Evolutionary conservation across 1,284 basidiomycete species (phyloP).

Genomic region (Naganishia cerealis): DNA sequence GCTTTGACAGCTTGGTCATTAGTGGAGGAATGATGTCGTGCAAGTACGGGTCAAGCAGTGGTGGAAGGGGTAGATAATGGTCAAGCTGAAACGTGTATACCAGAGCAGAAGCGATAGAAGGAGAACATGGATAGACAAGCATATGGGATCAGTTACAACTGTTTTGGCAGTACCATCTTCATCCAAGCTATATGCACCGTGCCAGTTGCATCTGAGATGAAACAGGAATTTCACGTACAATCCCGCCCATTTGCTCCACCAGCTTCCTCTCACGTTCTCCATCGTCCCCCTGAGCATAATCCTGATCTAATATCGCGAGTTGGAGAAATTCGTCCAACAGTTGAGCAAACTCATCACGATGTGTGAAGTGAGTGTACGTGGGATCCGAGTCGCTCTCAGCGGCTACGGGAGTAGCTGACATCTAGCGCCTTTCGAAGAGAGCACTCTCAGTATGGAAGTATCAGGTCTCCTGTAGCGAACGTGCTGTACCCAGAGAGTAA

Average conservation of each 20-base stretch:
- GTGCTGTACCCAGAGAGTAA: too few relatives aligned
- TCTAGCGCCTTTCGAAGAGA: not conserved
- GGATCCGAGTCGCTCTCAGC: conserved; percentile 43
- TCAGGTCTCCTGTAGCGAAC: too few relatives aligned
- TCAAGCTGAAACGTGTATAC: conserved; percentile 62
- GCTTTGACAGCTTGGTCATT: conserved; percentile 64
- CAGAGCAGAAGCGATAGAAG: not conserved
- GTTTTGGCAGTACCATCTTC: not conserved
- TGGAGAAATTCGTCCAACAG: conserved; percentile 61
- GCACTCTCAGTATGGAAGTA: not conserved
- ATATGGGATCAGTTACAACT: not conserved
- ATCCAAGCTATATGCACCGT: not conserved
- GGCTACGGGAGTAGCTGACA: not conserved
- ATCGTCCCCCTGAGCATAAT: not conserved
- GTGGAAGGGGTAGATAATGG: conserved; percentile 89
- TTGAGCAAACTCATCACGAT: conserved; percentile 60
- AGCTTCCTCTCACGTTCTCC: conserved; percentile 58
- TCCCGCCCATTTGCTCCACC: conserved; percentile 54
- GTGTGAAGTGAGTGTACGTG: conserved; percentile 52
- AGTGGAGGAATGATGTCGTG: conserved; percentile 77
- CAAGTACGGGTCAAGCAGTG: conserved; percentile 94
- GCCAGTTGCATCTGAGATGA: not conserved
- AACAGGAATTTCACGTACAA: conserved; percentile 41
- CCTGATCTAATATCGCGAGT: conserved; percentile 57
- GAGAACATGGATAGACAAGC: not conserved